Evolutionary conservation across 1,284 basidiomycete species (phyloP).

Genomic region (Fomitopsis pinicola): DNA sequence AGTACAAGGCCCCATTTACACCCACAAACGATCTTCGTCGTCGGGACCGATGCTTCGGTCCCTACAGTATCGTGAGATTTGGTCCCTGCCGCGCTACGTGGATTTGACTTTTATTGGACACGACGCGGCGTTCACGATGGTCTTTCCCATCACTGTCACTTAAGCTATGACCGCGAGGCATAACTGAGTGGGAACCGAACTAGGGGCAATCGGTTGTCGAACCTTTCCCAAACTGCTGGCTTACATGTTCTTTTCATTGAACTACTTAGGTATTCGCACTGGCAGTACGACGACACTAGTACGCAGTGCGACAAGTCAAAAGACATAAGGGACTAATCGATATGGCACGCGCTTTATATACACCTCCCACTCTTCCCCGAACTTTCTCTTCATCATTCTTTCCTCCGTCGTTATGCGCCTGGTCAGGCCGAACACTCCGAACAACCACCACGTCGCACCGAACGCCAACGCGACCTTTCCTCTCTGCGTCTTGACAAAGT

Average conservation of each 20-base stretch:
- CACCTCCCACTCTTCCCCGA: conserved; percentile 12
- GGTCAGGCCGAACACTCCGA: not conserved
- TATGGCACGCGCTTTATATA: conserved; percentile 9
- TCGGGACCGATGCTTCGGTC: not conserved
- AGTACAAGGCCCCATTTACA: not conserved
- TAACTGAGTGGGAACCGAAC: too few relatives aligned
- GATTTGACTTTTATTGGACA: not conserved
- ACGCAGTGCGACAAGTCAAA: not conserved
- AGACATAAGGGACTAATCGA: conserved; percentile 9
- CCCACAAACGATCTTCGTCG: not conserved
- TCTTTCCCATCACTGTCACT: not conserved
- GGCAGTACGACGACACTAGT: too few relatives aligned
- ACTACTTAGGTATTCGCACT: too few relatives aligned
- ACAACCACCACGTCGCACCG: not conserved
- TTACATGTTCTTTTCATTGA: too few relatives aligned
- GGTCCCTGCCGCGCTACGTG: not conserved
- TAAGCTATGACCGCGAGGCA: not conserved
- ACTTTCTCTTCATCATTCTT: conserved; percentile 10
- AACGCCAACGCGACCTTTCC: not conserved
- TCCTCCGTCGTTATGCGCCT: conserved; percentile 8
- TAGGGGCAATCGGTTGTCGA: too few relatives aligned
- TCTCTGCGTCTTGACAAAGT: not conserved
- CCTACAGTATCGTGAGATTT: not conserved
- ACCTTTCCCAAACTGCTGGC: too few relatives aligned
- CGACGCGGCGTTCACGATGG: not conserved